Evolutionary conservation across 2,329 filamentous ascomycete species (phyloP).

Genomic region (Ophiostoma australiae): DNA sequence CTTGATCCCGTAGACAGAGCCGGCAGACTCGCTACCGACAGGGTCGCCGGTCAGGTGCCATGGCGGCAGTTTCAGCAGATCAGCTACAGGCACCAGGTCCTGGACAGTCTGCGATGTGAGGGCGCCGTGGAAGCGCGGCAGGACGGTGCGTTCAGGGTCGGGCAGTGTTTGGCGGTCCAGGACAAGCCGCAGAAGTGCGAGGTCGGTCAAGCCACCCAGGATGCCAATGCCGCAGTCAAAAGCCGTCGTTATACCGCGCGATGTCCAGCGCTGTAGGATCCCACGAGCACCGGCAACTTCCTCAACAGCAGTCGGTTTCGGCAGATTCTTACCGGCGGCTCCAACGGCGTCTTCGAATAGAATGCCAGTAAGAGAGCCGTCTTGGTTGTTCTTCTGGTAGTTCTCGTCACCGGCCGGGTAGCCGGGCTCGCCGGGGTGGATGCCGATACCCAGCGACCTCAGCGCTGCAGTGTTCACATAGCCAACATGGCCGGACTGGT

Average conservation of each 20-base stretch:
- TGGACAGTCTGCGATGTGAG: not conserved
- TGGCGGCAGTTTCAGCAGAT: not conserved
- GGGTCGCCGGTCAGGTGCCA: not conserved
- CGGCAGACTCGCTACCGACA: not conserved
- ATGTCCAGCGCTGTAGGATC: conserved; percentile 21
- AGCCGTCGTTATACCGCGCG: conserved; percentile 24
- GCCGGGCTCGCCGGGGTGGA: not conserved
- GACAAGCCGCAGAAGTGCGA: conserved; percentile 17
- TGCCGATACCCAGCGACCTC: not conserved
- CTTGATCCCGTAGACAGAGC: not conserved
- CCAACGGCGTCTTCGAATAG: not conserved
- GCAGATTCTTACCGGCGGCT: not conserved
- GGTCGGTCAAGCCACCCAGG: conserved; percentile 20
- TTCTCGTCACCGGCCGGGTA: not conserved
- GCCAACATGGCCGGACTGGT: not conserved
- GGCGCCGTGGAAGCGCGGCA: not conserved
- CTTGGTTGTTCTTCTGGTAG: not conserved
- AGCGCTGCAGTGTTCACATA: not conserved
- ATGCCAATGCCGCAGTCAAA: conserved; percentile 25
- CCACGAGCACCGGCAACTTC: not conserved
- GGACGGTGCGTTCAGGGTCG: not conserved
- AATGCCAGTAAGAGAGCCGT: not conserved
- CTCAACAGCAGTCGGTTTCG: not conserved
- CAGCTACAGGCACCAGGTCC: not conserved
- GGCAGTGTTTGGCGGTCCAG: not conserved